Evolutionary conservation across 1,284 basidiomycete genomes (phyloP), one percentile per base, ranked within the genome.

Genomic region (Rhodotorula sp.): DNA sequence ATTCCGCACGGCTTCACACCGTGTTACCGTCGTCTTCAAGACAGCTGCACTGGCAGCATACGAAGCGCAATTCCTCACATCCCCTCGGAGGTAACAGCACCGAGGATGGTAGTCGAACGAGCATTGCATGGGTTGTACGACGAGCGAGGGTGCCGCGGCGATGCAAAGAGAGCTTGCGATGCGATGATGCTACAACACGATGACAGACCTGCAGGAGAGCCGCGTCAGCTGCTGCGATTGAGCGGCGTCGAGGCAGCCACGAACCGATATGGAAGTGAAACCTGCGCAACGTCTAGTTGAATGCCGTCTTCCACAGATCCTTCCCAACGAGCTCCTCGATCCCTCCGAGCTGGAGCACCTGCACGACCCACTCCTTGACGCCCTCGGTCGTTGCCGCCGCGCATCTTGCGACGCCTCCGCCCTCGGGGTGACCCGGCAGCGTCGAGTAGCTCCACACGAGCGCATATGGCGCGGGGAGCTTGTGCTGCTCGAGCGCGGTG

Each of bases 331-430:
- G 77, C 52, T 81, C 77, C 78, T 67, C 71, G 19, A 77, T 73
- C 21, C 71, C 75, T 0, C 75, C 75, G 2, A 59, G 61, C 23
- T 34, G 50, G 21, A 77, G 55, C 55, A 73, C 56, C 14, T 84
- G 81, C 61, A 82, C 82, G 17, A 95, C 80, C 91, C 91, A 94
- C 21, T 79, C 78, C 79, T 86, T 87, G 41, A 93, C 90, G 42
- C 81, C 81, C 81, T 93, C 90, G 19, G 89, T 88, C 77, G 89
- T 88, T 70, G 82, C 84, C 17, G 87, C 92, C 16, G 90, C 91
- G 23, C 89, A 85, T 71, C 93, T 85, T 57, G 94, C 83, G 52
- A 95, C 81, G 7, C 85, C 83, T 2, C 86, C 87, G 64, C 75
- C 77, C 44, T 80, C 64, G 12, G 65, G 58, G 4, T 59, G 48